Evolutionary conservation across 768 basidiomycete genomes (phyloP), one percentile per base, ranked within the genome.

Genomic region (Lanmaoa rubissima): DNA sequence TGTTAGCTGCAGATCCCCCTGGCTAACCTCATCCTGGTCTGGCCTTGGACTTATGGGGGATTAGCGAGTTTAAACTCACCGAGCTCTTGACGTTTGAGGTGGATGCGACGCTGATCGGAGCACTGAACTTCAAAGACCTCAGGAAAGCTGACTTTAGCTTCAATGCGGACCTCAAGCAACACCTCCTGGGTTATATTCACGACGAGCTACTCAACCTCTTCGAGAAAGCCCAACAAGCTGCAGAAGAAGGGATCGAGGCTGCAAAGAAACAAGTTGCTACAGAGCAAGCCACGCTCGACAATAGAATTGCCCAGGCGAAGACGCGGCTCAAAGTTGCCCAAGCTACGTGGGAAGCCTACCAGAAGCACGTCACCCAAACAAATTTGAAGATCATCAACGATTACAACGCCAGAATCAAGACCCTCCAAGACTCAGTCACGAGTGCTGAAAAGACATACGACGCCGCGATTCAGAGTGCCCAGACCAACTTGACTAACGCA

Each of bases 71-170:
- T 26, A 57, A 51, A 19, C 24, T 57, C 21, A 58, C 58, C 19
- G 40, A 52, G 31, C 45, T 49, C 17, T 31, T 57, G 31, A 48
- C 42, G 12, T 57, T 59, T 8, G 35, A 52, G 10, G 48, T 48
- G 26, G 36, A 58, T 9, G 58, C 55, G 35, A 57, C 38, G 28
- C 46, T 57, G n/a, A 59, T 57, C 43, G 55, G 58, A 10, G 19
- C 13, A n/a, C 6, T 35, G 5, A 17, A 41, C 39, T 51, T 59
- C 19, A 57, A 51, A 34, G 50, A 59, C 14, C 55, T 59, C 41
- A n/a, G 35, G 4, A 48, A 47, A 7, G 39, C 50, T 4, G 49
- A 59, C 46, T 57, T 59, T 17, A 26, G 3, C 14, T 56, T 59
- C 5, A 31, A 13, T 38, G 58, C 46, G 4, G 41, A 57, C 55